phyloP scores from a whole-genome alignment of 2,329 filamentous ascomycete genomes.

The Fusarium heterosporum region DNA sequence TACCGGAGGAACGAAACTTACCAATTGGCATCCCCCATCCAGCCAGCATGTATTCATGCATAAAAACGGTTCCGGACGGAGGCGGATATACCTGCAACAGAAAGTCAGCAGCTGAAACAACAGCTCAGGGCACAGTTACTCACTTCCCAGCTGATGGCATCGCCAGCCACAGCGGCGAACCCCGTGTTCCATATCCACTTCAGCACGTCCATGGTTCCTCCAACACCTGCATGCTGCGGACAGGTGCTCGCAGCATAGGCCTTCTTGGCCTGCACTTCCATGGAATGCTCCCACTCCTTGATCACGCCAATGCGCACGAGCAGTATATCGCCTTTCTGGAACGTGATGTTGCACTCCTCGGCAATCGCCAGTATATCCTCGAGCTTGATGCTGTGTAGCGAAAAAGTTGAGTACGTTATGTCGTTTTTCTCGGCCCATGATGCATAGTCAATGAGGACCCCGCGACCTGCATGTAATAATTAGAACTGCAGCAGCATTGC shows the following conservation, averaged over 20 bases:
- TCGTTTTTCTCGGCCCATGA: conserved; percentile 55
- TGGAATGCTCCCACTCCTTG: conserved; percentile 54
- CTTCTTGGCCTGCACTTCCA: conserved; percentile 51
- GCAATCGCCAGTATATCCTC: conserved; percentile 51
- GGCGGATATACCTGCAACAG: conserved; percentile 41
- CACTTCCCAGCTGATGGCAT: conserved; percentile 65
- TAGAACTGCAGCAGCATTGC: background rate
- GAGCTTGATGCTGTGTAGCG: conserved; percentile 52
- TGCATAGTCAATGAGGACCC: conserved; percentile 63
- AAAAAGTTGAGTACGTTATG: conserved; percentile 57
- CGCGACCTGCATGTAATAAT: conserved; percentile 54
- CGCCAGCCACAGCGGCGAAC: conserved; percentile 69
- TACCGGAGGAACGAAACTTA: background rate
- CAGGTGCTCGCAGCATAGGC: conserved; percentile 50
- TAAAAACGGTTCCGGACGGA: conserved; percentile 15
- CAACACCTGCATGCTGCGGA: conserved; percentile 57
- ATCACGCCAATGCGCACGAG: conserved; percentile 66
- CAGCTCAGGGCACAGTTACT: conserved; percentile 36
- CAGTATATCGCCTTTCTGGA: conserved; percentile 64
- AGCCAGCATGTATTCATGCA: conserved; percentile 61
- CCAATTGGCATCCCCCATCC: conserved; percentile 60
- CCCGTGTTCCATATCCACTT: conserved; percentile 68
- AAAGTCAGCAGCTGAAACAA: background rate
- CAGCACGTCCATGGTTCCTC: conserved; percentile 61
- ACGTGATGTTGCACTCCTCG: conserved; percentile 55